phyloP scores from a whole-genome alignment of 768 basidiomycete species.

The Lentinula sp. region DNA sequence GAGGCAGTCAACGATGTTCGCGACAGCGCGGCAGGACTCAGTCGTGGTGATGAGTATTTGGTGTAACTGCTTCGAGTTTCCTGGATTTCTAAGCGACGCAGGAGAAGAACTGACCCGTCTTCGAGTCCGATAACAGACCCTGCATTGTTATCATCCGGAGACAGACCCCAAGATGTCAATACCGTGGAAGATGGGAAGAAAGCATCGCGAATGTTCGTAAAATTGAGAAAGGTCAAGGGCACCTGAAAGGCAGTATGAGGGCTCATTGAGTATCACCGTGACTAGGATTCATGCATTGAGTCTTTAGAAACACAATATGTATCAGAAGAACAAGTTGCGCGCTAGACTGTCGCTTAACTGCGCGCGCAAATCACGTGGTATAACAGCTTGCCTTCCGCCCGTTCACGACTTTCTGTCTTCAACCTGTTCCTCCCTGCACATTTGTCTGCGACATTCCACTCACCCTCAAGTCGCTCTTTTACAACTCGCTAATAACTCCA shows the following conservation, averaged over 20 bases:
- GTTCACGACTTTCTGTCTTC: not conserved
- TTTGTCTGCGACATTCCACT: slow-evolving; percentile 12
- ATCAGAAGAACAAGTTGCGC: too few relatives aligned
- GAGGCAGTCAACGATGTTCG: slow-evolving; percentile 15
- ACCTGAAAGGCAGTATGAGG: not conserved
- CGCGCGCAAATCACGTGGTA: not conserved
- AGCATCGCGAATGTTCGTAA: not conserved
- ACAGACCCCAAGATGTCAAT: not conserved
- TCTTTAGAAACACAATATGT: too few relatives aligned
- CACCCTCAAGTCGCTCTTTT: slow-evolving; percentile 61
- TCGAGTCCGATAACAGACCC: not conserved
- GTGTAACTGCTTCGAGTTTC: not conserved
- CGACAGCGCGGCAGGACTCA: not conserved
- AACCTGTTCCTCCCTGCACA: not conserved
- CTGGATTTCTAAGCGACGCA: slow-evolving; percentile 2
- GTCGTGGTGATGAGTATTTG: not conserved
- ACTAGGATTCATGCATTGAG: not conserved
- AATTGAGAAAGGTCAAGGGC: not conserved
- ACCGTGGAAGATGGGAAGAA: not conserved
- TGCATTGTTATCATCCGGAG: not conserved
- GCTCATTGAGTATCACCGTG: not conserved
- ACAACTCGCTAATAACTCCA: slow-evolving; percentile 20
- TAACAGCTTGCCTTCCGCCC: not conserved
- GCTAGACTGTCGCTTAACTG: not conserved
- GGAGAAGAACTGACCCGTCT: not conserved